Evolutionary conservation across 2,329 filamentous ascomycete genomes (phyloP).

Genomic region (Polychaeton citri): DNA sequence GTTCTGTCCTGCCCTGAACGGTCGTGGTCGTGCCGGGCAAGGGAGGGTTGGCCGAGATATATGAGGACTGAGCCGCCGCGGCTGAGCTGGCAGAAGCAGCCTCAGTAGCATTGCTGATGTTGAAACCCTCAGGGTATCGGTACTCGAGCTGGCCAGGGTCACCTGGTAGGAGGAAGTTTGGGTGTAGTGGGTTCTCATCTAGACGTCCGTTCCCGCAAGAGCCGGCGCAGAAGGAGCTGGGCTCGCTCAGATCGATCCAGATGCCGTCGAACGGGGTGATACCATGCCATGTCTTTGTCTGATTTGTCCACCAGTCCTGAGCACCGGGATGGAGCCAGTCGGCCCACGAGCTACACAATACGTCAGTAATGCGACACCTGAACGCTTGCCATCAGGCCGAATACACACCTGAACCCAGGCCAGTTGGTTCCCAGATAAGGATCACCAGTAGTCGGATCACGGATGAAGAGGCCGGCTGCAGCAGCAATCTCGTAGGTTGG

Average conservation of each 20-base stretch:
- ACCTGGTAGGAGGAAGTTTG: slow-evolving; percentile 51
- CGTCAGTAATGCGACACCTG: slow-evolving; percentile 12
- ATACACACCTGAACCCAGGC: slow-evolving; percentile 9
- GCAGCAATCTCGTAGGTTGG: slow-evolving; percentile 37
- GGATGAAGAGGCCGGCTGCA: slow-evolving; percentile 36
- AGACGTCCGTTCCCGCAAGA: slow-evolving; percentile 56
- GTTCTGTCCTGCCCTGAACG: slow-evolving; percentile 7
- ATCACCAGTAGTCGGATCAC: slow-evolving; percentile 40
- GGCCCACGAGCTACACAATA: slow-evolving; percentile 4
- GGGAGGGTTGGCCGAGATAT: slow-evolving; percentile 14
- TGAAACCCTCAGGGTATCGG: slow-evolving; percentile 56
- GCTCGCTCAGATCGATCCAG: slow-evolving; percentile 52
- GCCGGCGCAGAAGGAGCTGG: slow-evolving; percentile 54
- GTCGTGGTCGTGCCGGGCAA: slow-evolving; percentile 8
- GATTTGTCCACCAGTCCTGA: slow-evolving; percentile 44
- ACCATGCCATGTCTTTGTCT: slow-evolving; percentile 38
- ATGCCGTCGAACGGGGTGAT: slow-evolving; percentile 40
- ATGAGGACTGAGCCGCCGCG: slow-evolving; percentile 37
- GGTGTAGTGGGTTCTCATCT: slow-evolving; percentile 54
- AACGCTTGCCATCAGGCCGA: no score
- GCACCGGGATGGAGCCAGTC: slow-evolving; percentile 11
- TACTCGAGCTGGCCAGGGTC: slow-evolving; percentile 48
- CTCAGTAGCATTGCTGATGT: slow-evolving; percentile 54
- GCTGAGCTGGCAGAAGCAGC: slow-evolving; percentile 46
- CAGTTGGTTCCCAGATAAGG: slow-evolving; percentile 30